phyloP scores from a whole-genome alignment of 352 stramenopile genomes.

The Globisporangium irregulare region DNA sequence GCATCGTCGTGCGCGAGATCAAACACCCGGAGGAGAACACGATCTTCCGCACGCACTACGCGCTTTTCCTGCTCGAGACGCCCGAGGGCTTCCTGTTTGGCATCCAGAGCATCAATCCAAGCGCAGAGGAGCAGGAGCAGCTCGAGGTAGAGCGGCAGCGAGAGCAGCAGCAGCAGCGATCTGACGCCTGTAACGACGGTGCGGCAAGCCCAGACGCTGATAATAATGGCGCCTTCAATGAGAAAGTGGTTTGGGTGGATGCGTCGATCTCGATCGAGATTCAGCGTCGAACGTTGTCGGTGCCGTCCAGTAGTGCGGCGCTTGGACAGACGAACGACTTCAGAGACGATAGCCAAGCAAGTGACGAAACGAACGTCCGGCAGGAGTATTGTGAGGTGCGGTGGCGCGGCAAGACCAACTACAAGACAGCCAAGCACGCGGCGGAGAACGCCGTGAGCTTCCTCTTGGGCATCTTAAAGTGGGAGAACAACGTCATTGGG shows the following conservation, averaged over 20 bases:
- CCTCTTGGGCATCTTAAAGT: conserved; percentile 20
- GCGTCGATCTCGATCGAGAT: conserved; percentile 30
- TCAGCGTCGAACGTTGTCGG: conserved; percentile 5
- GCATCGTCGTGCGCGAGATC: conserved; percentile 34
- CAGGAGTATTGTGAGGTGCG: conserved; percentile 22
- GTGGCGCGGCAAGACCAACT: conserved; percentile 22
- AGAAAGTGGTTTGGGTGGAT: conserved; percentile 37
- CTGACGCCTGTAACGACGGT: not conserved
- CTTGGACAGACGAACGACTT: not conserved
- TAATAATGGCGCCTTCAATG: not conserved
- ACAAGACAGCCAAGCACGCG: conserved; percentile 23
- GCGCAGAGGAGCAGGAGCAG: conserved; percentile 14
- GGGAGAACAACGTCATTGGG: conserved; percentile 20
- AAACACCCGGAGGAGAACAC: conserved; percentile 28
- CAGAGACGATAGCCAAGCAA: not conserved
- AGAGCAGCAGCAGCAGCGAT: not conserved
- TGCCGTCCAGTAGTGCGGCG: too few relatives aligned
- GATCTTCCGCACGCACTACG: conserved; percentile 37
- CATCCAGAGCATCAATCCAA: conserved; percentile 37
- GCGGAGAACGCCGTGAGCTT: conserved; percentile 21
- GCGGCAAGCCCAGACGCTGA: not conserved
- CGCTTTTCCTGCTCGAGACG: conserved; percentile 24
- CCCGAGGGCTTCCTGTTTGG: conserved; percentile 24
- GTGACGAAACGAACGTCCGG: not conserved
- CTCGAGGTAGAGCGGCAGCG: not conserved